These are phyloP conservation scores for Moesziomyces globuligerus DNA, from an alignment of 1,284 basidiomycete species.

Conservation along the genomic window DNA sequence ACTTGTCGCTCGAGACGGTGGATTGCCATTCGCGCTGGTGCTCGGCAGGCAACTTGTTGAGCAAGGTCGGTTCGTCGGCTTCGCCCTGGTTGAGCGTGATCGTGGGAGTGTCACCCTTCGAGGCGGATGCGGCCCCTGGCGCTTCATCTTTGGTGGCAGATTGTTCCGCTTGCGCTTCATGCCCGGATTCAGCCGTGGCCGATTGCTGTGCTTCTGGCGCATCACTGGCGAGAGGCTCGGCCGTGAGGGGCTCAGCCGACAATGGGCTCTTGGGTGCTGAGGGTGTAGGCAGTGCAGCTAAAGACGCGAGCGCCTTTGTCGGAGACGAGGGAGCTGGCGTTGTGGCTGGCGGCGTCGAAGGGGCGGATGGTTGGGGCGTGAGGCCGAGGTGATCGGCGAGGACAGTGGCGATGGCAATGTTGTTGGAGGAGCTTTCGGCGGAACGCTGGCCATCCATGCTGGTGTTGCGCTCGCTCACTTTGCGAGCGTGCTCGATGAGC, in stretches of 20 bases:
- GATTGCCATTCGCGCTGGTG: slow-evolving; percentile 17
- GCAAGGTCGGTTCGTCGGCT: not conserved
- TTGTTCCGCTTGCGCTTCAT: not conserved
- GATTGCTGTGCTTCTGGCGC: not conserved
- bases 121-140: slow-evolving; percentile 8
- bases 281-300: slow-evolving; percentile 18
- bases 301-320: slow-evolving; percentile 15
- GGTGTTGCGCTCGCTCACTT: slow-evolving; percentile 26
- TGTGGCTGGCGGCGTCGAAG: slow-evolving; percentile 20
- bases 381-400: slow-evolving; percentile 34
- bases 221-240: slow-evolving; percentile 4
- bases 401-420: slow-evolving; percentile 37
- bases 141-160: not conserved
- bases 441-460: slow-evolving; percentile 26
- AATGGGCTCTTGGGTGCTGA: slow-evolving; percentile 32
- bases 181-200: not conserved
- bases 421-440: slow-evolving; percentile 25
- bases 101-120: slow-evolving; percentile 9
- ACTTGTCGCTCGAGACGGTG: slow-evolving; percentile 7
- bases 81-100: slow-evolving; percentile 20
- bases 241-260: slow-evolving; percentile 19
- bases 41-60: slow-evolving; percentile 4
- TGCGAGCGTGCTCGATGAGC: slow-evolving; percentile 48
- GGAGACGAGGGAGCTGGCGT: slow-evolving; percentile 21
- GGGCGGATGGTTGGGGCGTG: slow-evolving; percentile 22